phyloP scores from a whole-genome alignment of 345 rosid genomes.

The Rhodamnia argentea region DNA sequence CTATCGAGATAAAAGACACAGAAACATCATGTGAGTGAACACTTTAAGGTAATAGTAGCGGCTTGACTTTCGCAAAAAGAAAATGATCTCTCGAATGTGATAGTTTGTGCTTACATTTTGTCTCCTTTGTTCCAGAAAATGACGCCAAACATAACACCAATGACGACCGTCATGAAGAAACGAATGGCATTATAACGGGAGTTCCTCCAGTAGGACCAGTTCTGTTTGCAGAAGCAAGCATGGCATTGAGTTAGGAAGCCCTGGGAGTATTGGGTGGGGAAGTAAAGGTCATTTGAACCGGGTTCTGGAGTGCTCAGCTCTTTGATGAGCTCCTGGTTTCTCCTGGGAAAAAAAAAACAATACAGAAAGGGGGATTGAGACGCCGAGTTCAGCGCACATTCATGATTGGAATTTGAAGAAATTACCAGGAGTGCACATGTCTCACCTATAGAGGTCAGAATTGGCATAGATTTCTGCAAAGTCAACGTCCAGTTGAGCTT shows the following conservation, averaged over 20 bases:
- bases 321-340: constrained; percentile 16
- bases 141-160: constrained; percentile 19
- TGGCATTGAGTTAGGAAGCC: constrained; percentile 12
- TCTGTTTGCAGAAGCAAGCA: constrained; percentile 38
- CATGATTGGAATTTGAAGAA: neutral
- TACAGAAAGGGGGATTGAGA: neutral
- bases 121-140: constrained; percentile 26
- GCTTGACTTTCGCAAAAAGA: neutral
- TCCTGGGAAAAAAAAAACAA: neutral
- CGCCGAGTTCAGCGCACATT: neutral
- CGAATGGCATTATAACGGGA: constrained; percentile 24
- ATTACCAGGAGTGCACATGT: neutral
- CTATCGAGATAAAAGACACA: neutral
- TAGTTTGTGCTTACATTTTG: constrained; percentile 8
- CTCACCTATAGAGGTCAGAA: constrained; percentile 27
- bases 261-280: constrained; percentile 23
- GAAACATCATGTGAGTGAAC: neutral
- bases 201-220: constrained; percentile 37
- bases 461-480: constrained; percentile 28
- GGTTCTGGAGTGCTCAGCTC: constrained; percentile 17
- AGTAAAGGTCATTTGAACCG: constrained; percentile 25
- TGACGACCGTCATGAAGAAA: constrained; percentile 7
- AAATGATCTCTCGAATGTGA: neutral
- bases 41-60: neutral
- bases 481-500: constrained; percentile 17